A percentile compares a stretch with the other conserved stretches of the same genome.
These are phyloP conservation scores for Neospora caninum DNA, from an alignment of 169 alveolate genomes.

Conservation along the genomic window DNA sequence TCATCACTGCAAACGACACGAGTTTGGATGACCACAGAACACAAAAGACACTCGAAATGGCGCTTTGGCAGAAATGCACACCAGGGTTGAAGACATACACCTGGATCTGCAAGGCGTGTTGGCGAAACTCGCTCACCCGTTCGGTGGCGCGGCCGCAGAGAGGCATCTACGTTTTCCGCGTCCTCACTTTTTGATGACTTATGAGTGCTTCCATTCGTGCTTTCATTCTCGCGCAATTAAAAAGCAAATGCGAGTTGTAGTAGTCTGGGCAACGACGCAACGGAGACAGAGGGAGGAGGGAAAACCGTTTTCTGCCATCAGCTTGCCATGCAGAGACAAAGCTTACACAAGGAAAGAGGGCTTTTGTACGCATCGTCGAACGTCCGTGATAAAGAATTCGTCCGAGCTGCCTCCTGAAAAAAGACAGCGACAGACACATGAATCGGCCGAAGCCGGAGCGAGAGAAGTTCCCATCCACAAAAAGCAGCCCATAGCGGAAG, in stretches of 20 bases:
- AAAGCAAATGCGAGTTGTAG: too few species aligned
- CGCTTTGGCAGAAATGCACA: not conserved
- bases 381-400: conserved; percentile 90
- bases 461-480: too few species aligned
- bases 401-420: conserved; percentile 82
- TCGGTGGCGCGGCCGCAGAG: too few species aligned
- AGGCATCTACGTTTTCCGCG: too few species aligned
- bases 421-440: conserved; percentile 9
- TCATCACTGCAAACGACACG: conserved; percentile 81
- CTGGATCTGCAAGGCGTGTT: not conserved
- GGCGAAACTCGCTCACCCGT: too few species aligned
- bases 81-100: not conserved
- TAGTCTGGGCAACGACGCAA: too few species aligned
- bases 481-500: too few species aligned
- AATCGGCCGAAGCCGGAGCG: not conserved
- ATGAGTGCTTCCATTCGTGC: too few species aligned
- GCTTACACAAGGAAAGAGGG: conserved; percentile 83
- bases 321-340: not conserved
- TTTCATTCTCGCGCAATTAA: too few species aligned
- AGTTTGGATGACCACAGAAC: not conserved
- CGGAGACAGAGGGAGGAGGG: too few species aligned
- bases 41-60: not conserved
- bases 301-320: too few species aligned
- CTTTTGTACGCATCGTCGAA: conserved; percentile 99
- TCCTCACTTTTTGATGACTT: too few species aligned